Base-by-base conservation (phyloP, 805 yeast species). In the Millerozyma acaciae region DNA sequence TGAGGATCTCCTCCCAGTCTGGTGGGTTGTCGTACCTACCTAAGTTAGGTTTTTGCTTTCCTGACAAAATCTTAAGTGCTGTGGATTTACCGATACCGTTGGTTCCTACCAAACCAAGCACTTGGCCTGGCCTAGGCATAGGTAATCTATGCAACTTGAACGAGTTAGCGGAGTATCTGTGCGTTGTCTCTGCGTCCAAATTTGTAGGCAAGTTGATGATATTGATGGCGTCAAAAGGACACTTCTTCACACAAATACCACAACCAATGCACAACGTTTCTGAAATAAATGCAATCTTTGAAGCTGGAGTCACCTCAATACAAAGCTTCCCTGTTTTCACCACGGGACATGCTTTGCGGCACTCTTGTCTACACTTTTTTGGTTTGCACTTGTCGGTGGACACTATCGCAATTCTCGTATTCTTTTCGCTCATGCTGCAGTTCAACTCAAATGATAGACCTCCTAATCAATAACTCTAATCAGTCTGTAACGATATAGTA, bases 31-130 rank as follows among this genome's bases (percentile, higher is more conserved):
- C 98, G 57, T 71, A 93, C 51, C 81, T 75, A 37, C 98, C 98
- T 60, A 93, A 70, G 57, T 93, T 93, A 48, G 98, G 98, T 64
- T 88, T 93, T 62, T 89, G 95, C 64, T 90, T 93, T 55, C 97
- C 98, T 12, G 97, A 95, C 48, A 93, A 75, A 54, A 93, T 89
- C 68, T 93, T 93, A 57, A 93, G 75, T 6, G 98, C 98, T 13
- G 98, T 93, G 8, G 95, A 84, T 60, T 93, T 93, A 53, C 98
- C 98, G 55, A 93, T 93, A 88, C 98, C 98, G 71, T 93, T 93
- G 40, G 97, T 86, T 53, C 98, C 98, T 32, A 93, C 98, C 47
- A 93, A 76, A 48, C 98, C 98, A 45, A 93, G 73, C 19, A 93
- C 98, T 68, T 93, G 98, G 40, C 97, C 97, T 2, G 98, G 97